Base-by-base conservation (phyloP, 2,329 filamentous ascomycete genomes). In the Didymella pomorum region DNA sequence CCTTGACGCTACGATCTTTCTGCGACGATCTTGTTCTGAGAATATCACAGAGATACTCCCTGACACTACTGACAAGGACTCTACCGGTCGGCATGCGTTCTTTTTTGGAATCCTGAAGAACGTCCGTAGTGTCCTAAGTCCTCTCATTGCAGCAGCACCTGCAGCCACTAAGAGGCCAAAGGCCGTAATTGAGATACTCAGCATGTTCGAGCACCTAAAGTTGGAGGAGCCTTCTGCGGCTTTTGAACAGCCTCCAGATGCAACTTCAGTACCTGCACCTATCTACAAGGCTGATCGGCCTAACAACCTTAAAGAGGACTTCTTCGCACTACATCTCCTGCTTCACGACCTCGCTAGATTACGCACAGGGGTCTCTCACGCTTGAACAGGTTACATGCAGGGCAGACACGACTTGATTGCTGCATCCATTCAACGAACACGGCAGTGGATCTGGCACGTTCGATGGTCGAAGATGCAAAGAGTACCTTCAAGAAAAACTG, bases 191-290 rank as follows among this genome's bases (percentile, higher is more conserved):
- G 47, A 67, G 12, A 20, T 65, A 14, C 23, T 55, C 18, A 80
- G 78, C 56, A 68, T 67, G 20, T 81, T 82, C 57, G 70, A 68
- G 2, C 46, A 59, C 3, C 63, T 81, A 10, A 63, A 70, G 1
- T 59, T 80, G 12, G 69, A 79, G 39, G 79, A 81, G 23, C 71
- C 78, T 1, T 79, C 77, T 0, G 65, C 78, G 21, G 67, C 65
- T 4, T 81, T 80, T 60, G 39, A 77, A 59, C 35, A 77, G 14
- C 69, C 74, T 9, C 25, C 35, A 4, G 25, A 31, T 12, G 47
- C 25, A 23, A 12, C 12, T 21, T n/a, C 25, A 10, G 26, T 71
- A 26, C n/a, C 25, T 20, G 42, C 16, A 26, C 44, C 52, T 4
- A 58, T 43, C 20, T 64, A 60, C 50, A 52, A 54, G 33, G 51